Evolutionary conservation across 345 rosid genomes (phyloP).

Genomic region (Aquilaria yunnanensis): DNA sequence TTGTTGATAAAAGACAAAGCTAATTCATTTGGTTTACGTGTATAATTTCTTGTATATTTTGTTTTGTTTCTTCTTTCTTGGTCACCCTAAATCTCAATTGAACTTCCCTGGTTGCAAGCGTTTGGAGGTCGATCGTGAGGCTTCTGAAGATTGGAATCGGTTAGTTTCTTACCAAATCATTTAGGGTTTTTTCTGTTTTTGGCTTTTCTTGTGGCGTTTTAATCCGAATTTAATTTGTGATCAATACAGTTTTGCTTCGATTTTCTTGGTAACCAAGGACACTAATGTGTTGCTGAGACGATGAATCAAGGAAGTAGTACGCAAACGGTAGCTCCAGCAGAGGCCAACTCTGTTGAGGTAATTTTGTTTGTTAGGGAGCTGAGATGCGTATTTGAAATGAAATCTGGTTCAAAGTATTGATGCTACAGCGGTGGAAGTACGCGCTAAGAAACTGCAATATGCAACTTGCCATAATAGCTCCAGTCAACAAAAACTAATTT

Average conservation of each 20-base stretch:
- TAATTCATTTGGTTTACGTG: slow-evolving; percentile 2
- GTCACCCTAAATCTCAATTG: slow-evolving; percentile 14
- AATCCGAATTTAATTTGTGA: background rate
- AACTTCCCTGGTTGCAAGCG: slow-evolving; percentile 4
- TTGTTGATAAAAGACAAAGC: background rate
- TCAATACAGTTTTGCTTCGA: background rate
- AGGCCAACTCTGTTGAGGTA: slow-evolving; percentile 74
- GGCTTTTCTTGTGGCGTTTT: background rate
- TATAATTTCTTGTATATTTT: background rate
- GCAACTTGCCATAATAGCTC: background rate
- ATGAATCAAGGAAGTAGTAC: slow-evolving; percentile 79
- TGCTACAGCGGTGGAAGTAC: no score
- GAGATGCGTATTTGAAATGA: background rate
- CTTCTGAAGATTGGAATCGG: slow-evolving; percentile 7
- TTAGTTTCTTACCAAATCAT: background rate
- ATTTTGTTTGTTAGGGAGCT: slow-evolving; percentile 4
- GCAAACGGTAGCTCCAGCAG: slow-evolving; percentile 48
- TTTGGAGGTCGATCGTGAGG: slow-evolving; percentile 2
- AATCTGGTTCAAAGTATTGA: background rate
- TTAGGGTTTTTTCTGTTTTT: slow-evolving; percentile 28
- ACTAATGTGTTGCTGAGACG: slow-evolving; percentile 43
- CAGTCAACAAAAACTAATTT: slow-evolving; percentile 2
- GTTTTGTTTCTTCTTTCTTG: slow-evolving; percentile 8
- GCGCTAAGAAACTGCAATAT: no score
- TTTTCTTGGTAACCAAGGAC: slow-evolving; percentile 1